Evolutionary conservation across 208 protist species (phyloP).

Genomic region (Phytomonas francai): DNA sequence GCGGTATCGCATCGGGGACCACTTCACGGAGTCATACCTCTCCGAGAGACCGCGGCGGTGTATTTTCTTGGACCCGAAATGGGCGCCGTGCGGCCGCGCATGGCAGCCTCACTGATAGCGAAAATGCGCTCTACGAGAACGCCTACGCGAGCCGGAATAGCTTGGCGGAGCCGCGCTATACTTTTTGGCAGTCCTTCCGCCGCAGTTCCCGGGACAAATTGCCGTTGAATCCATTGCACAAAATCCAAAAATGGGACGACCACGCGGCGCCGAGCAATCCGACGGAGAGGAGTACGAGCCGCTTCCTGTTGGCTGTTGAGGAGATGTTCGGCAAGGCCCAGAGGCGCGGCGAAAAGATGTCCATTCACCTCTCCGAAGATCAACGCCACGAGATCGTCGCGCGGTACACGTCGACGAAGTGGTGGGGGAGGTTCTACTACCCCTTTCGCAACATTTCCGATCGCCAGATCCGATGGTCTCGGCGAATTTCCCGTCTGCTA

Average conservation of each 20-base stretch:
- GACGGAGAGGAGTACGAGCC: constrained; percentile 7
- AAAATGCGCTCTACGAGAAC: too few relatives aligned
- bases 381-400: constrained; percentile 53
- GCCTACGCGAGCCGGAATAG: too few relatives aligned
- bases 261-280: constrained; percentile 12
- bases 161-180: constrained; percentile 5
- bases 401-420: constrained; percentile 37
- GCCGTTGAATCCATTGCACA: constrained; percentile 15
- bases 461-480: constrained; percentile 33
- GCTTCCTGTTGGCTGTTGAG: constrained; percentile 27
- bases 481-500: constrained; percentile 22
- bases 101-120: too few relatives aligned
- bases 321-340: constrained; percentile 15
- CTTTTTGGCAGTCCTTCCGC: constrained; percentile 11
- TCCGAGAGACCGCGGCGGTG: too few relatives aligned
- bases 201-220: not conserved
- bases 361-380: constrained; percentile 42
- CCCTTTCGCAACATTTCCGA: constrained; percentile 47
- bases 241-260: constrained; percentile 5
- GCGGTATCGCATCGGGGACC: too few relatives aligned
- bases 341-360: constrained; percentile 15
- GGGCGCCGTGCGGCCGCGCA: too few relatives aligned
- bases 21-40: too few relatives aligned
- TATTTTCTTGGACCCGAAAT: too few relatives aligned
- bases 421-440: constrained; percentile 38